Evolutionary conservation across 2,329 filamentous ascomycete species (phyloP), one percentile per base, ranked within the genome.

Genomic region (Fusarium sp.): DNA sequence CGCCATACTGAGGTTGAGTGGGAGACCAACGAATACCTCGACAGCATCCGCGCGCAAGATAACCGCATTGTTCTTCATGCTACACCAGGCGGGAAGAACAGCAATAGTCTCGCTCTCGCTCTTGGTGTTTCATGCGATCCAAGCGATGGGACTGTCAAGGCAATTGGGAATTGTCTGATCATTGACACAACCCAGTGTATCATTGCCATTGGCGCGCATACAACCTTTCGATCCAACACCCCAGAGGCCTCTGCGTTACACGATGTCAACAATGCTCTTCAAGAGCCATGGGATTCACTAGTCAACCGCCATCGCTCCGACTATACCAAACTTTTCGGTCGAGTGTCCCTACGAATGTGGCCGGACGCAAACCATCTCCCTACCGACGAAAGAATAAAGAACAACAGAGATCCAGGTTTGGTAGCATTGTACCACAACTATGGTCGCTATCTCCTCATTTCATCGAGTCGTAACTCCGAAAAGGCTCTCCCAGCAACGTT

Each of bases 391-490:
- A 58, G 73, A 3, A 56, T 74, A 21, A 31, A 22, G 1, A 49
- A 43, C 33, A 53, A 49, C 0, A 57, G 64, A 34, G 77, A 80
- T 19, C 69, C 75, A 0, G 75, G 77, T 0, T 46, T 80, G 1
- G 55, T 69, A 0, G 73, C 73, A 0, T 57, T 80, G 0, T 73
- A 77, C 21, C 77, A 78, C 57, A 77, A 79, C 24, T 79, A 76
- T 6, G 76, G 78, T 0, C 74, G 77, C 0, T 77, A 80, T 31
- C 65, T 77, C 3, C 75, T 80, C 14, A 74, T 79, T 2, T 73
- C 73, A 0, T 75, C 62, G 0, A 73, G 70, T 21, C 69, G 73
- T 2, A 57, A 69, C 14, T 61, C 63, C 0, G 71, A 71, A 2
- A 71, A 76, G 1, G 69, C 69, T 1, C 57, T 80, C 1, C 77